Evolutionary conservation across 495 filamentous ascomycete species (phyloP), one percentile per base, ranked within the genome.

Genomic region (Penicillium robsamsonii): DNA sequence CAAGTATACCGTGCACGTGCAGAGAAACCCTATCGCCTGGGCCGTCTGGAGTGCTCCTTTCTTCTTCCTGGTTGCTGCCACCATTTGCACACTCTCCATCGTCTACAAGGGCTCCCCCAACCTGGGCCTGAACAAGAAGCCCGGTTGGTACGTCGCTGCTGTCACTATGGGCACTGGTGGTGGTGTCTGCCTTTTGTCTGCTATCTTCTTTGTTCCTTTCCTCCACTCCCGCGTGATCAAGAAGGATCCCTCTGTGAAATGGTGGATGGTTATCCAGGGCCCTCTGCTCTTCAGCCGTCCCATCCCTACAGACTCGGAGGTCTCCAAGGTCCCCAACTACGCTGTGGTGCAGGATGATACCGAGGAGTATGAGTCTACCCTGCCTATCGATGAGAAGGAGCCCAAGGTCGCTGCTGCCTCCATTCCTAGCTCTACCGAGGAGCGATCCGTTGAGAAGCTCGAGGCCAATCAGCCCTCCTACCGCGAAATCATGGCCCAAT

Each of bases 61-160:
- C 66, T 86, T 76, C 68, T 85, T 82, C 70, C 75, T 84, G 45
- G 70, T 84, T 51, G 81, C 81, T 33, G 77, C 70, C 22, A 84
- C 79, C 27, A 71, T 86, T 31, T 81, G 79, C 61, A 81, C 81
- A 3, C 69, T 87, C 1, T 84, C 80, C 18, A 83, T 87, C 57
- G 83, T 86, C 54, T 84, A 84, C 75, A 84, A 85, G 72, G 84
- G 82, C 11, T 84, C 83, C 5, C 83, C 82, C 10, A 81, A 71
- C 56, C 72, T 85, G 8, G 70, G 70, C 12, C 63, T 87, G 44
- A 74, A 61, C 69, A 77, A 83, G 69, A 84, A 83, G 72, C 78
- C 82, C 10, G 43, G 48, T 12, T 80, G 75, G 72, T 84, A 79
- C 54, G 75, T 85, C 58, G 81, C 74, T 13, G 74, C 76, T 6